These are phyloP conservation scores for Saccharomycopsis hybrid DNA, from an alignment of 1,139 yeast species.

Conservation along the genomic window DNA sequence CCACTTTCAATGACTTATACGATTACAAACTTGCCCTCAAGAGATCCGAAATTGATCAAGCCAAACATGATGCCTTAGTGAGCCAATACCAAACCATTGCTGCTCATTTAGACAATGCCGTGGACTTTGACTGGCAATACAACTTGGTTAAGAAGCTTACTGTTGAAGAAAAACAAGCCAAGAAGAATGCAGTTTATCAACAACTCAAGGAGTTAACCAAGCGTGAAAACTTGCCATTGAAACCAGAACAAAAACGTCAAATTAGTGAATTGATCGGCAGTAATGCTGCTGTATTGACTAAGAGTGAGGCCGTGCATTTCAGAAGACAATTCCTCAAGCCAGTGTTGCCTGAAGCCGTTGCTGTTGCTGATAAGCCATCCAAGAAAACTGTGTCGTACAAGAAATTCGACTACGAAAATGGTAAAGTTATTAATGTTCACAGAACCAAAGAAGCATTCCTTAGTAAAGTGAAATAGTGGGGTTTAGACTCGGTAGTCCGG, in stretches of 20 bases:
- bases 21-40: slow-evolving; percentile 39
- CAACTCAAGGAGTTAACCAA: slow-evolving; percentile 25
- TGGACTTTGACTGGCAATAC: slow-evolving; percentile 36
- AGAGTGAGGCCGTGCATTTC: slow-evolving; percentile 35
- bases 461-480: neutral
- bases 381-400: slow-evolving; percentile 34
- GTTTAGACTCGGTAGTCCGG: no score
- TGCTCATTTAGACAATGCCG: slow-evolving; percentile 27
- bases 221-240: slow-evolving; percentile 24
- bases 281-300: slow-evolving; percentile 29
- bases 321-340: slow-evolving; percentile 38
- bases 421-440: slow-evolving; percentile 36
- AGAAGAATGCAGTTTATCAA: slow-evolving; percentile 29
- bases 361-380: slow-evolving; percentile 28
- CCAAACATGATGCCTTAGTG: slow-evolving; percentile 28
- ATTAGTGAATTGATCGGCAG: slow-evolving; percentile 29
- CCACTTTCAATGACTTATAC: slow-evolving; percentile 46
- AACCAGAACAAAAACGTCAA: slow-evolving; percentile 30
- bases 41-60: slow-evolving; percentile 35
- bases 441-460: slow-evolving; percentile 34
- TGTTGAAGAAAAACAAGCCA: slow-evolving; percentile 31
- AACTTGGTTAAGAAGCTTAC: slow-evolving; percentile 33
- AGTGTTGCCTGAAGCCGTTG: slow-evolving; percentile 31
- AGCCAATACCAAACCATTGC: slow-evolving; percentile 29
- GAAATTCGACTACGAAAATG: slow-evolving; percentile 44